Evolutionary conservation across 148 eudicot species (phyloP).

Genomic region (Camellia sinensis): DNA sequence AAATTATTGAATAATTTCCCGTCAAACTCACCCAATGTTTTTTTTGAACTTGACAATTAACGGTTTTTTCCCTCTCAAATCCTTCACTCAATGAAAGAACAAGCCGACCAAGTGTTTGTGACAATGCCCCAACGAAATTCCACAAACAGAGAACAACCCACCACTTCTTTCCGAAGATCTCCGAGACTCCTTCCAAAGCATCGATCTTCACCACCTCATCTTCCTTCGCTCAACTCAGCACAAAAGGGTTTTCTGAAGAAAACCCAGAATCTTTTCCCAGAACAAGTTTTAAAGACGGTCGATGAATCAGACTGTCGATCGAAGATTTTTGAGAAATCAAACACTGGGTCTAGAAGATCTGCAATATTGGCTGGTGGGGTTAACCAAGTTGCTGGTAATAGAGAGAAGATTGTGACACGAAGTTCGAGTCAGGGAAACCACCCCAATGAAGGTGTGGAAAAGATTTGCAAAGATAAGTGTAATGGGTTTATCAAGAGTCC

Average conservation of each 20-base stretch:
- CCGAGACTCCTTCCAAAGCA: slow-evolving; percentile 32
- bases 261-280: background rate
- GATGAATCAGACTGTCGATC: slow-evolving; percentile 2
- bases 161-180: slow-evolving; percentile 42
- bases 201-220: background rate
- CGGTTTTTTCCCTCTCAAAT: background rate
- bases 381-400: too few species aligned
- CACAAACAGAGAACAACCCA: background rate
- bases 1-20: too few species aligned
- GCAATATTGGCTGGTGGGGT: slow-evolving; percentile 15
- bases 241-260: slow-evolving; percentile 7
- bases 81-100: background rate
- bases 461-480: too few species aligned
- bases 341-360: slow-evolving; percentile 23
- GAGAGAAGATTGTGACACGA: too few species aligned
- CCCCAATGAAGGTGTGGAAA: too few species aligned
- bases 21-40: too few species aligned
- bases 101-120: slow-evolving; percentile 34
- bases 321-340: slow-evolving; percentile 10
- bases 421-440: too few species aligned
- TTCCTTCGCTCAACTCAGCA: slow-evolving; percentile 9
- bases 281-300: background rate
- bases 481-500: too few species aligned
- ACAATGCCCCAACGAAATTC: slow-evolving; percentile 42
- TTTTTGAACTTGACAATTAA: background rate